These are phyloP conservation scores for Sphaerulina musiva DNA, from an alignment of 2,329 filamentous ascomycete species.

Conservation along the genomic window DNA sequence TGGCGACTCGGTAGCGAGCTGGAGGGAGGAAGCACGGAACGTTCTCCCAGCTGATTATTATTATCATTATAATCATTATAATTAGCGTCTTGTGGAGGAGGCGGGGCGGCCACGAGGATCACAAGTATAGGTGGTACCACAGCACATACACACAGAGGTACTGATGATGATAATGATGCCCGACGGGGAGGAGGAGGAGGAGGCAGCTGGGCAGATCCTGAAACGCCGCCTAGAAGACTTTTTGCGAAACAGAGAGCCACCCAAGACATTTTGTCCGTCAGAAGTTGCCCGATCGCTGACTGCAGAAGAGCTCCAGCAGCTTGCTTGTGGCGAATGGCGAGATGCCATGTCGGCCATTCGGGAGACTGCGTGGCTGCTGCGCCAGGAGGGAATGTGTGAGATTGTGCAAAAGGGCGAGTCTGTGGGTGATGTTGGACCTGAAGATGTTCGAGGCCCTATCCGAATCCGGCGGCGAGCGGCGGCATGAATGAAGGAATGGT, in stretches of 20 bases:
- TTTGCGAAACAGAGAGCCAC: slow-evolving; percentile 30
- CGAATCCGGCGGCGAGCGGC: slow-evolving; percentile 33
- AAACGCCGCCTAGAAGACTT: slow-evolving; percentile 22
- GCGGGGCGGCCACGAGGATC: not conserved
- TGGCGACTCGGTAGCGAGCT: slow-evolving; percentile 10
- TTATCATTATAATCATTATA: too few relatives aligned
- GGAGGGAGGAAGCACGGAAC: not conserved
- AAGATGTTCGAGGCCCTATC: slow-evolving; percentile 44
- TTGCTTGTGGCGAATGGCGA: slow-evolving; percentile 38
- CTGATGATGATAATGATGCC: not conserved
- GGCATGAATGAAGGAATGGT: not conserved
- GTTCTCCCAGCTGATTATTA: not conserved
- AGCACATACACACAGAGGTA: too few relatives aligned
- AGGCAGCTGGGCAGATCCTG: slow-evolving; percentile 8
- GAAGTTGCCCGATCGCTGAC: slow-evolving; percentile 46
- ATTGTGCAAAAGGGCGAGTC: slow-evolving; percentile 45
- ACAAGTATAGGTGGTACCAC: too few relatives aligned
- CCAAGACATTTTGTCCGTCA: slow-evolving; percentile 50
- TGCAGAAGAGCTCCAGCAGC: slow-evolving; percentile 33
- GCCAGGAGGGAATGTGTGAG: slow-evolving; percentile 40
- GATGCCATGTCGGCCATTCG: slow-evolving; percentile 44
- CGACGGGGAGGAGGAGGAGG: not conserved
- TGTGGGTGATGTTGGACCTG: slow-evolving; percentile 29
- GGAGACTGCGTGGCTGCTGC: slow-evolving; percentile 38
- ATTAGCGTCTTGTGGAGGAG: not conserved